These are phyloP conservation scores for Monosporozyma solicola DNA, from an alignment of 805 yeast genomes.

Conservation along the genomic window DNA sequence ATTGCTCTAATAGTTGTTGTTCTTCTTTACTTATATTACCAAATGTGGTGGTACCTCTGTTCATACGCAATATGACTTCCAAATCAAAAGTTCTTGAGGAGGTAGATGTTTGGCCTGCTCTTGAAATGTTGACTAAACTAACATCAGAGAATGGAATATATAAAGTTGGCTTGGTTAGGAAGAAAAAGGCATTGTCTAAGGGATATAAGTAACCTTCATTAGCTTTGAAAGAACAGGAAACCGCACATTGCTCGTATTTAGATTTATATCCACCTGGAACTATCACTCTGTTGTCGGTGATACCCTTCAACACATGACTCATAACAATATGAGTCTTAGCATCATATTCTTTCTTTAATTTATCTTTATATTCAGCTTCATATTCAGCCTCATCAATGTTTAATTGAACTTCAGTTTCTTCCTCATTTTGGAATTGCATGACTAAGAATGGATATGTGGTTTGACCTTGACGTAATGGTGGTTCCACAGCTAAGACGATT, in stretches of 20 bases:
- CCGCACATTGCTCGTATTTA: slow-evolving; percentile 71
- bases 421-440: slow-evolving; percentile 81
- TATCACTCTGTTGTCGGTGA: slow-evolving; percentile 76
- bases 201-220: slow-evolving; percentile 90
- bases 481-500: slow-evolving; percentile 84
- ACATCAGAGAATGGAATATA: slow-evolving; percentile 84
- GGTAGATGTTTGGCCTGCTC: slow-evolving; percentile 74
- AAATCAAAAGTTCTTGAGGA: slow-evolving; percentile 87
- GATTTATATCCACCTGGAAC: slow-evolving; percentile 78
- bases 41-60: slow-evolving; percentile 65
- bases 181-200: slow-evolving; percentile 83
- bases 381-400: slow-evolving; percentile 79
- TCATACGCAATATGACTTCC: slow-evolving; percentile 62
- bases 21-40: slow-evolving; percentile 88
- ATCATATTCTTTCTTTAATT: slow-evolving; percentile 66
- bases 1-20: slow-evolving; percentile 68
- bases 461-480: slow-evolving; percentile 97
- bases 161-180: slow-evolving; percentile 89
- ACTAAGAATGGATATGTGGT: slow-evolving; percentile 91
- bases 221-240: slow-evolving; percentile 88
- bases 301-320: slow-evolving; percentile 80
- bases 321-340: slow-evolving; percentile 80
- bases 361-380: slow-evolving; percentile 63
- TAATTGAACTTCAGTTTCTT: slow-evolving; percentile 82
- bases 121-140: slow-evolving; percentile 66